Base-by-base conservation (phyloP, 257 asterid species). In the Penstemon newberryi region DNA sequence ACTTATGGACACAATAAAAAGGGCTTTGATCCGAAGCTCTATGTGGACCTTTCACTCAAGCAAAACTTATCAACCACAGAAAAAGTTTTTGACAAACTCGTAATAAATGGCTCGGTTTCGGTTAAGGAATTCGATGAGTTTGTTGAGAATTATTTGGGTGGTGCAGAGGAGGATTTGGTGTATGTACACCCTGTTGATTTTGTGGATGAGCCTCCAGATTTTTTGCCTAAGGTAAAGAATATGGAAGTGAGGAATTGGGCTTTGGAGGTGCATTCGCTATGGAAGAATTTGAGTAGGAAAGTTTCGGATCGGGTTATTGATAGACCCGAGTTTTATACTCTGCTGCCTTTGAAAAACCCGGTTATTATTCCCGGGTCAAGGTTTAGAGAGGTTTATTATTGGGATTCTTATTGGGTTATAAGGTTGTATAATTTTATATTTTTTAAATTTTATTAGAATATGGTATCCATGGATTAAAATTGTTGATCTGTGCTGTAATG, bases 361-460 rank as follows among this genome's bases (percentile, higher is more conserved):
- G 90, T 84, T 60, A 71, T 94, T 4, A 86, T 94, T 9, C 99
- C 97, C 3, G 99, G 99, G 50, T 89, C 99, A 1, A 69, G 97
- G 63, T 91, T 91, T 60, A 75, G 87, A 54, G 99, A 91, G 83
- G 96, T 91, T 69, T 94, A 94, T 69, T 89, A 94, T 33, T 94
- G 99, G 99, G 99, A 94, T 70, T 87, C 97, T 25, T 94, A 89
- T 52, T 94, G 97, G 97, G 80, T 89, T 0, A 83, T 87, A 73
- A 94, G 96, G 99, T 90, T 65, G 37, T 60, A 76, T 65, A 2
- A 7, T 51, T 57, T 54, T 7, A 0, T 37, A 45, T 4, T 13
- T 4, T 15, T 56, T 12, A 4, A 4, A 19, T 44, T 52, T 66
- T 4, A 9, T 19, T 5, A 9, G 8, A 56, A 56, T 19, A 7